Evolutionary conservation across 441 rosid genomes (phyloP).

Genomic region (Jatropha multifida): DNA sequence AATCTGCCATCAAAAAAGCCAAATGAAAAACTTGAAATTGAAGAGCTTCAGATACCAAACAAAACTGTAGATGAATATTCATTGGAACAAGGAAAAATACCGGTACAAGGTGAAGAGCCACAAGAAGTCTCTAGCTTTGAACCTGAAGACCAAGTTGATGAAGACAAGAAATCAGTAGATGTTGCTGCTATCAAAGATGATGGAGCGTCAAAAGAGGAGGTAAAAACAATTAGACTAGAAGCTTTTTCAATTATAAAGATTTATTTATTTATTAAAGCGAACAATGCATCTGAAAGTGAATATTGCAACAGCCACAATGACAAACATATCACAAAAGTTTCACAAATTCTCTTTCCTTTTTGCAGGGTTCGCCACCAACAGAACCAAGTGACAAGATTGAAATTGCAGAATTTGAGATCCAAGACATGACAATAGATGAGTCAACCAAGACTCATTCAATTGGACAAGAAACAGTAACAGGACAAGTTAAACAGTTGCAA

Average conservation of each 20-base stretch:
- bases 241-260: neutral
- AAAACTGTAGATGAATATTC: constrained; percentile 22
- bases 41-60: constrained; percentile 25
- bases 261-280: neutral
- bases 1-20: constrained; percentile 17
- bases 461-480: constrained; percentile 25
- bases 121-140: constrained; percentile 21
- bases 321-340: neutral
- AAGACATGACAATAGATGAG: constrained; percentile 19
- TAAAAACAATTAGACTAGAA: neutral
- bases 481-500: constrained; percentile 13
- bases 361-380: neutral
- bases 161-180: constrained; percentile 9
- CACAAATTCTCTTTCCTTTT: neutral
- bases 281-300: neutral
- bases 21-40: constrained; percentile 19
- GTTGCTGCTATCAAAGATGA: neutral
- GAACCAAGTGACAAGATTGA: neutral
- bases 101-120: constrained; percentile 18
- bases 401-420: constrained; percentile 25
- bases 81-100: constrained; percentile 23
- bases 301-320: neutral
- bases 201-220: neutral
- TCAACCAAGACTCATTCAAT: constrained; percentile 1
- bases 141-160: constrained; percentile 29